Evolutionary conservation across 2,329 filamentous ascomycete species (phyloP).

Genomic region (Trichophyton equinum): DNA sequence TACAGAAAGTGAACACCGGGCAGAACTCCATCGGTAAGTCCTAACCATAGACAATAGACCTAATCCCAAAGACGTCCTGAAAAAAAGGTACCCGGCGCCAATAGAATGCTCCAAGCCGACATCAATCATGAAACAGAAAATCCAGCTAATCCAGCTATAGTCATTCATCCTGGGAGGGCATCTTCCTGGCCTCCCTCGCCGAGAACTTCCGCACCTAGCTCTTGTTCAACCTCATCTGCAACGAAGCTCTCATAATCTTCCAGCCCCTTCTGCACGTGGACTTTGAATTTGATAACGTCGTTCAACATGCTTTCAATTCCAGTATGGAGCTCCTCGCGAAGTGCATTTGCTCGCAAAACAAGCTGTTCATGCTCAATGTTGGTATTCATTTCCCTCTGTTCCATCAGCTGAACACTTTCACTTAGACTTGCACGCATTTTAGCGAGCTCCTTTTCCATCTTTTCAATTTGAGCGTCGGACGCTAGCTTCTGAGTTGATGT

Average conservation of each 20-base stretch:
- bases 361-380: constrained; percentile 94
- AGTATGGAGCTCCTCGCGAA: constrained; percentile 95
- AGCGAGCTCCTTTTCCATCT: constrained; percentile 96
- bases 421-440: constrained; percentile 75
- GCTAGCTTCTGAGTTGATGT: constrained; percentile 78
- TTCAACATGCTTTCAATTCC: constrained; percentile 93
- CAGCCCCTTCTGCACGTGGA: constrained; percentile 82
- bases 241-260: constrained; percentile 94
- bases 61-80: not conserved
- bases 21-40: not conserved
- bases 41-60: not conserved
- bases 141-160: not conserved
- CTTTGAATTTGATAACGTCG: constrained; percentile 97
- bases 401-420: constrained; percentile 81
- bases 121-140: constrained; percentile 7
- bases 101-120: constrained; percentile 11
- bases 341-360: constrained; percentile 64
- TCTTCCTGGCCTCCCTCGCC: not conserved
- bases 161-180: not conserved
- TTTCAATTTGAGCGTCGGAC: constrained; percentile 88
- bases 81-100: not conserved
- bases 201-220: constrained; percentile 51
- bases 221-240: constrained; percentile 79
- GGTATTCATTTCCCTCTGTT: constrained; percentile 90
- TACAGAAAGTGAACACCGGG: not conserved